phyloP scores from a whole-genome alignment of 2,329 filamentous ascomycete genomes.

The Colletotrichum sp. region DNA sequence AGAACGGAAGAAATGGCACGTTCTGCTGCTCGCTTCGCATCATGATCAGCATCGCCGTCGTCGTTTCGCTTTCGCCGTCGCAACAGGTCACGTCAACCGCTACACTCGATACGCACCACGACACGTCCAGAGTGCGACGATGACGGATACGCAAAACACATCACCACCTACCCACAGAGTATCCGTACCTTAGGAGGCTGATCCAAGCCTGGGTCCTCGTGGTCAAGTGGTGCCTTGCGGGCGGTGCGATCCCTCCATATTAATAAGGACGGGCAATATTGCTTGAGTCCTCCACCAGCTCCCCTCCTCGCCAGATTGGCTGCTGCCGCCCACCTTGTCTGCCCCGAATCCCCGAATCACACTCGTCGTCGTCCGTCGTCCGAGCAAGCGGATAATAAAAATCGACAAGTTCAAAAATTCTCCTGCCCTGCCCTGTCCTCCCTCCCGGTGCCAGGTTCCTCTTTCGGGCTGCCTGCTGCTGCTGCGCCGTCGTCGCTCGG shows the following conservation, averaged over 20 bases:
- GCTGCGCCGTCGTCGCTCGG: not conserved
- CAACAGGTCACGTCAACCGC: not conserved
- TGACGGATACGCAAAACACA: not conserved
- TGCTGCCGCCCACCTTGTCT: not conserved
- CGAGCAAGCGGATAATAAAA: not conserved
- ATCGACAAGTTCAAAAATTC: not conserved
- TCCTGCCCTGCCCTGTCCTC: not conserved
- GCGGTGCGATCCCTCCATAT: not conserved
- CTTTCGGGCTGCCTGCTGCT: not conserved
- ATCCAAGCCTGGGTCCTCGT: not conserved
- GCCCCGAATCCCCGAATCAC: not conserved
- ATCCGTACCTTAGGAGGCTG: not conserved
- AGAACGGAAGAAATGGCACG: not conserved
- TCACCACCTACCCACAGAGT: not conserved
- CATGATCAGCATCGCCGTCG: not conserved
- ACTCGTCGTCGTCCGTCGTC: not conserved
- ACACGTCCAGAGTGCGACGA: not conserved
- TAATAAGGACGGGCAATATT: not conserved
- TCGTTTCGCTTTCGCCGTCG: not conserved
- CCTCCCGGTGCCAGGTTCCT: not conserved
- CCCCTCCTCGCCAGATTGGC: not conserved
- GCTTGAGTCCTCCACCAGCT: conserved; percentile 2
- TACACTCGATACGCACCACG: not conserved
- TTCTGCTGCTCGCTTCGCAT: not conserved
- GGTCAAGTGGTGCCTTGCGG: not conserved